A percentile compares a stretch with the other conserved stretches of the same genome.
Evolutionary conservation across 2,329 filamentous ascomycete genomes (phyloP).

Genomic region (Hymenoscyphus infarciens): DNA sequence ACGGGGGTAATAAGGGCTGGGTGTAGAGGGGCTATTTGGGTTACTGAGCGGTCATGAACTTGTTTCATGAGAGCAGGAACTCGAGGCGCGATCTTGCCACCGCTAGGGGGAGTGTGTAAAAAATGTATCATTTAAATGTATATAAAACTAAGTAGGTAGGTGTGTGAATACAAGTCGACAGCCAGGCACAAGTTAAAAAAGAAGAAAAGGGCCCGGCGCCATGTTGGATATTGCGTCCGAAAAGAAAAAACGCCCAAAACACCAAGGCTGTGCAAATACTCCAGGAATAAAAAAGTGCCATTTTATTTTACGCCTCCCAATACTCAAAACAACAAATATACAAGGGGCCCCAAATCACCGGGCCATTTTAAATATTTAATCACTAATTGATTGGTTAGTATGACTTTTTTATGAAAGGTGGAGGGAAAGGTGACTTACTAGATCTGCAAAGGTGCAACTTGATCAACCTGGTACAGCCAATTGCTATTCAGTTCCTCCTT

Average conservation of each 20-base stretch:
- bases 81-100: too few species aligned
- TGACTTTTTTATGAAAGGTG: too few species aligned
- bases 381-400: conserved; percentile 20
- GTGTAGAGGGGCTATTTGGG: conserved; percentile 88
- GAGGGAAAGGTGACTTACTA: conserved; percentile 71
- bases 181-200: neutral
- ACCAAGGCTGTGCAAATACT: conserved; percentile 4
- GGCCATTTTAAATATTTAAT: conserved; percentile 20
- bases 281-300: conserved; percentile 1
- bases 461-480: conserved; percentile 95
- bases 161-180: neutral
- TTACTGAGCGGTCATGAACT: conserved; percentile 67
- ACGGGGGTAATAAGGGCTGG: conserved; percentile 86
- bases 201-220: neutral
- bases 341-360: conserved; percentile 13
- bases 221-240: neutral
- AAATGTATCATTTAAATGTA: neutral
- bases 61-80: neutral
- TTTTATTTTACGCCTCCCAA: neutral
- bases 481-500: conserved; percentile 90
- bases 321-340: conserved; percentile 19
- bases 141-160: neutral
- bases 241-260: neutral
- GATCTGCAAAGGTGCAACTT: conserved; percentile 93
- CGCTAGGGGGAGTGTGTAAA: neutral